phyloP scores from a whole-genome alignment of 2,329 filamentous ascomycete species.

The Aspergillus neotritici region DNA sequence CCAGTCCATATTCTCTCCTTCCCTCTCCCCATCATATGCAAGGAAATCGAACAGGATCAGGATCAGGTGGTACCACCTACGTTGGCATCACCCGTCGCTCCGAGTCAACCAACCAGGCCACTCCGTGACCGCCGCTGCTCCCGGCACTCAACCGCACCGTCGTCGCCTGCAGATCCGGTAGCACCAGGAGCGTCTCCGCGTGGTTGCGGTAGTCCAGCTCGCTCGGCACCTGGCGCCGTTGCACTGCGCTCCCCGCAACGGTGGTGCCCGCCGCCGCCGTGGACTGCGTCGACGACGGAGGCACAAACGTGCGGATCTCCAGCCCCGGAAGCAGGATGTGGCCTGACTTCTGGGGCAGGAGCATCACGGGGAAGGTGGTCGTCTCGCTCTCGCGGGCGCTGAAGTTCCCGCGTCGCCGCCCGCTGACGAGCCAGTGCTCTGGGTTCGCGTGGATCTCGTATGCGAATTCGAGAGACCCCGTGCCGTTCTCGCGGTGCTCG shows the following conservation, averaged over 20 bases:
- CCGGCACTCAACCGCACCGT: constrained; percentile 68
- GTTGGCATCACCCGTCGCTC: constrained; percentile 36
- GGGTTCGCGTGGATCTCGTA: constrained; percentile 72
- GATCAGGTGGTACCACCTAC: background rate
- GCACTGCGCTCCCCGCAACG: constrained; percentile 15
- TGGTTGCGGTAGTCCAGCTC: constrained; percentile 78
- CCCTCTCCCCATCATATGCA: too few species aligned
- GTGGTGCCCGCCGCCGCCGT: constrained; percentile 9
- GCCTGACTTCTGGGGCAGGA: constrained; percentile 76
- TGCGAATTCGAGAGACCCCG: constrained; percentile 63
- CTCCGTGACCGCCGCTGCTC: constrained; percentile 47
- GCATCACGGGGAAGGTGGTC: constrained; percentile 59
- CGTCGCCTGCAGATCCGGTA: constrained; percentile 64
- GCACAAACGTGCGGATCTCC: constrained; percentile 63
- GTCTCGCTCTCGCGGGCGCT: constrained; percentile 44
- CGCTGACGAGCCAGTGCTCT: constrained; percentile 81
- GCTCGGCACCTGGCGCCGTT: constrained; percentile 47
- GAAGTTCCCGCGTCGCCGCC: constrained; percentile 73
- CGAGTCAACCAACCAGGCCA: constrained; percentile 61
- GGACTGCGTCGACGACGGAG: constrained; percentile 22
- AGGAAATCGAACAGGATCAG: too few species aligned
- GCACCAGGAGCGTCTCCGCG: constrained; percentile 69
- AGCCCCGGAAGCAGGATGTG: constrained; percentile 70
- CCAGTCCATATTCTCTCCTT: too few species aligned
- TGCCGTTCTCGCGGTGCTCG: constrained; percentile 25